phyloP scores from a whole-genome alignment of 2,329 filamentous ascomycete species.

The Colletotrichum echinochloae region DNA sequence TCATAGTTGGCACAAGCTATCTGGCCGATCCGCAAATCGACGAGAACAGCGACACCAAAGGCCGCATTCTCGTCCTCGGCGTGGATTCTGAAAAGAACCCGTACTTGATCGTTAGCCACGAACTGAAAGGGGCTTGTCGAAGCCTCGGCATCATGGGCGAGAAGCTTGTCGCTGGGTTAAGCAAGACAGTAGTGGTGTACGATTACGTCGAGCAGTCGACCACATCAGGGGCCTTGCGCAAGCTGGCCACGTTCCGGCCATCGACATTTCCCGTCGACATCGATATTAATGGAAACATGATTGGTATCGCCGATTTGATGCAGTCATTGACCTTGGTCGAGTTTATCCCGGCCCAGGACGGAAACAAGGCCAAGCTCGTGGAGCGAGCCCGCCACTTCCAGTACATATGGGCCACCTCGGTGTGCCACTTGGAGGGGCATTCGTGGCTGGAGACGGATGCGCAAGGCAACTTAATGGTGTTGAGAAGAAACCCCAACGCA shows the following conservation, averaged over 20 bases:
- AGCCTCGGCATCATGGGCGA: constrained; percentile 80
- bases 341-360: constrained; percentile 70
- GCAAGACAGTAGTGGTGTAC: constrained; percentile 81
- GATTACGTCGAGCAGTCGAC: constrained; percentile 67
- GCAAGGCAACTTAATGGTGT: constrained; percentile 86
- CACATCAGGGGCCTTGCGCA: constrained; percentile 70
- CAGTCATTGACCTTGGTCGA: constrained; percentile 88
- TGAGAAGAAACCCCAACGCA: constrained; percentile 79
- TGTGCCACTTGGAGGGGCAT: constrained; percentile 77
- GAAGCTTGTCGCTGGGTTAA: constrained; percentile 86
- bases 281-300: constrained; percentile 77
- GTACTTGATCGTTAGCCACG: constrained; percentile 76
- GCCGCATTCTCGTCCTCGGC: constrained; percentile 87
- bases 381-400: constrained; percentile 86
- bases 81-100: constrained; percentile 80
- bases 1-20: constrained; percentile 91
- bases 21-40: constrained; percentile 70
- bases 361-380: constrained; percentile 70
- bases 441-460: constrained; percentile 87
- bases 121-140: constrained; percentile 83
- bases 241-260: constrained; percentile 81
- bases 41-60: constrained; percentile 64
- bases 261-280: constrained; percentile 88
- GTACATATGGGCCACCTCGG: constrained; percentile 83
- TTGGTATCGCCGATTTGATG: constrained; percentile 92